Percentiles rank a stretch among this genome's conserved stretches.
phyloP scores from a whole-genome alignment of 2,329 filamentous ascomycete genomes.

The Aspergillus phoenicis region DNA sequence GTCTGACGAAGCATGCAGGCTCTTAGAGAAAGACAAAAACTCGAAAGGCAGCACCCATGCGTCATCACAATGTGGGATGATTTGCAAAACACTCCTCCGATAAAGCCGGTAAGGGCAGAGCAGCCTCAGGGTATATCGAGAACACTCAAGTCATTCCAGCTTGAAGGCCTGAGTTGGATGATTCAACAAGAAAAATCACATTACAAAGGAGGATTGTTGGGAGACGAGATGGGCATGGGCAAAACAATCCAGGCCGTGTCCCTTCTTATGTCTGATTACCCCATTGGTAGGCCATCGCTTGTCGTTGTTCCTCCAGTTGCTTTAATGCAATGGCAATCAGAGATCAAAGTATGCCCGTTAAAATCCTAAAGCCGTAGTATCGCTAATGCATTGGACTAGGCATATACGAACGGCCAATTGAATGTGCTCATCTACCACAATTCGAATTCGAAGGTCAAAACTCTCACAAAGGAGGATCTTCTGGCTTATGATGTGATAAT shows the following conservation, averaged over 20 bases:
- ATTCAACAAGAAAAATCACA: conserved; percentile 79
- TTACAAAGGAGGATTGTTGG: conserved; percentile 87
- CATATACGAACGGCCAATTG: conserved; percentile 81
- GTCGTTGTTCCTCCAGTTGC: conserved; percentile 92
- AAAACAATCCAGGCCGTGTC: conserved; percentile 99
- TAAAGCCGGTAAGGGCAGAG: conserved; percentile 64
- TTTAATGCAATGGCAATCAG: conserved; percentile 89
- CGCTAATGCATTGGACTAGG: conserved; percentile 25
- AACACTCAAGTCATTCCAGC: conserved; percentile 87
- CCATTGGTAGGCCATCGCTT: conserved; percentile 76
- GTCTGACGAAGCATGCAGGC: conserved; percentile 36
- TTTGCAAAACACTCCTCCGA: conserved; percentile 67
- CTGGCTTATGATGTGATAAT: conserved; percentile 89
- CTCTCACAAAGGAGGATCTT: conserved; percentile 71
- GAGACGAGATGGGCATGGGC: conserved; percentile 98
- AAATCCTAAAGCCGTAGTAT: neutral
- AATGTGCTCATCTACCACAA: conserved; percentile 91
- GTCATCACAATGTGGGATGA: conserved; percentile 84
- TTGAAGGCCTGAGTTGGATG: conserved; percentile 96
- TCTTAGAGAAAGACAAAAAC: conserved; percentile 62
- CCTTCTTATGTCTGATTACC: conserved; percentile 96
- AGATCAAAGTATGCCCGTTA: conserved; percentile 64
- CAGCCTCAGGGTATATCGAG: conserved; percentile 80
- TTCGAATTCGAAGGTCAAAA: conserved; percentile 80
- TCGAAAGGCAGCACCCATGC: conserved; percentile 76